phyloP scores from a whole-genome alignment of 1,284 basidiomycete genomes.

The Kalmanozyma brasiliensis region DNA sequence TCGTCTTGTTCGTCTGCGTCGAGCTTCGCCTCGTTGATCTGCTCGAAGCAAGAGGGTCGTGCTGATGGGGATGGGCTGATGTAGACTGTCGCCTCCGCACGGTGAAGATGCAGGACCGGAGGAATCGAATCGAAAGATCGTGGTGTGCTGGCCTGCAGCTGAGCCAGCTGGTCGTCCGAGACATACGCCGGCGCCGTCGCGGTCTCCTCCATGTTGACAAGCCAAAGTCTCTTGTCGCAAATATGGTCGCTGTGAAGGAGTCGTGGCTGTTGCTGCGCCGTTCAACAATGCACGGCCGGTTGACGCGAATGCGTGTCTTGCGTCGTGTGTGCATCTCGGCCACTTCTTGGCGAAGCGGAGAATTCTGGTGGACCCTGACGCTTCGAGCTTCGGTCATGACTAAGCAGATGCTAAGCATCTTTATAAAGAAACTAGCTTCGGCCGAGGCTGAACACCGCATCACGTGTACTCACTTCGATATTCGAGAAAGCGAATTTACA shows the following conservation, averaged over 20 bases:
- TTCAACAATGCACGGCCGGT: slow-evolving; percentile 10
- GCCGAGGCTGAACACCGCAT: slow-evolving; percentile 3
- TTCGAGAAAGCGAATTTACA: neutral
- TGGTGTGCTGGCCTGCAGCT: slow-evolving; percentile 46
- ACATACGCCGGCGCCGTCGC: slow-evolving; percentile 26
- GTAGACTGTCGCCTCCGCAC: slow-evolving; percentile 31
- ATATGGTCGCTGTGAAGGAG: neutral
- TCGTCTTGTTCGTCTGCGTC: slow-evolving; percentile 9
- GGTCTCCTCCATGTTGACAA: slow-evolving; percentile 22
- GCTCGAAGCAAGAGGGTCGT: slow-evolving; percentile 33
- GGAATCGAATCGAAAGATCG: slow-evolving; percentile 38
- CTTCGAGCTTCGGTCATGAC: neutral
- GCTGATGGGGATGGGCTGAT: slow-evolving; percentile 37
- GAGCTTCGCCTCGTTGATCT: neutral
- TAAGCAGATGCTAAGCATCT: slow-evolving; percentile 4
- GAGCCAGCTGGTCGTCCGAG: slow-evolving; percentile 18
- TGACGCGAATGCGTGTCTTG: slow-evolving; percentile 2
- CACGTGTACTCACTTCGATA: neutral
- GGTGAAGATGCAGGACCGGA: slow-evolving; percentile 29
- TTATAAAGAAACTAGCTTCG: no score
- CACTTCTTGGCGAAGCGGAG: slow-evolving; percentile 7
- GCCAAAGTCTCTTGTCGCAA: slow-evolving; percentile 1
- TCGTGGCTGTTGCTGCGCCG: neutral
- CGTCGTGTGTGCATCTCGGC: slow-evolving; percentile 3
- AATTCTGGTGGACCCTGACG: slow-evolving; percentile 8